Conservation (phyloP, 495 filamentous ascomycete genomes). For the Lophium mytilinum region DNA sequence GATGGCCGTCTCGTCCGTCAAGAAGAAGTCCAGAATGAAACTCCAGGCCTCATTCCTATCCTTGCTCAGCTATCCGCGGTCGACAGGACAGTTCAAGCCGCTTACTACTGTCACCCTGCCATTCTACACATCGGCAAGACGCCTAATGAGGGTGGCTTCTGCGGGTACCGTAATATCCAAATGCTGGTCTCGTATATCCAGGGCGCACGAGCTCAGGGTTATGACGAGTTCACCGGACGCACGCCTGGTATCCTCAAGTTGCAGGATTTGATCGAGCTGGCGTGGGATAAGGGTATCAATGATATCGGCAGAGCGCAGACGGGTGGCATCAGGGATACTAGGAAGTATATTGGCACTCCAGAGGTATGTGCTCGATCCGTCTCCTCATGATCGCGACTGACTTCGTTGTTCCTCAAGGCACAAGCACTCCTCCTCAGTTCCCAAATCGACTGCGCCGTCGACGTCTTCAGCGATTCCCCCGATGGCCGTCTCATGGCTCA, state of each 20-base stretch:
- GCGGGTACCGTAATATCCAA: conserved; percentile 96
- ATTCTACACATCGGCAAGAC: conserved; percentile 79
- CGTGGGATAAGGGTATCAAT: conserved; percentile 86
- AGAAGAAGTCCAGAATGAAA: conserved; percentile 52
- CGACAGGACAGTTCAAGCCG: conserved; percentile 53
- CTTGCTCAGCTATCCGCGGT: conserved; percentile 63
- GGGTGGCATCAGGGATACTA: conserved; percentile 75
- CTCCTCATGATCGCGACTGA: neutral
- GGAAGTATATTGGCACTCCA: conserved; percentile 93
- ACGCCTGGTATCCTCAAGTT: conserved; percentile 71
- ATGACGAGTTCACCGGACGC: conserved; percentile 48
- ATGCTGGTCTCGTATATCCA: conserved; percentile 80
- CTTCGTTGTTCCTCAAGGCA: conserved; percentile 43
- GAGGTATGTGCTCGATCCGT: conserved; percentile 51
- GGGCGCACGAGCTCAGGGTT: conserved; percentile 46
- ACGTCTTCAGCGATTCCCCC: conserved; percentile 36
- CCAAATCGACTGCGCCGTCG: conserved; percentile 49
- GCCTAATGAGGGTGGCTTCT: conserved; percentile 77
- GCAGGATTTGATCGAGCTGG: conserved; percentile 82
- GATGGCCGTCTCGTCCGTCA: conserved; percentile 43
- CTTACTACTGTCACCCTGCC: conserved; percentile 70
- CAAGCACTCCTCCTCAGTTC: conserved; percentile 68
- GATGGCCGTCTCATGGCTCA: conserved; percentile 39
- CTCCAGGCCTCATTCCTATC: conserved; percentile 60
- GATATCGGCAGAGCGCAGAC: conserved; percentile 66